Evolutionary conservation across 805 yeast genomes (phyloP).

Genomic region (Starmerella lactis-condensi): DNA sequence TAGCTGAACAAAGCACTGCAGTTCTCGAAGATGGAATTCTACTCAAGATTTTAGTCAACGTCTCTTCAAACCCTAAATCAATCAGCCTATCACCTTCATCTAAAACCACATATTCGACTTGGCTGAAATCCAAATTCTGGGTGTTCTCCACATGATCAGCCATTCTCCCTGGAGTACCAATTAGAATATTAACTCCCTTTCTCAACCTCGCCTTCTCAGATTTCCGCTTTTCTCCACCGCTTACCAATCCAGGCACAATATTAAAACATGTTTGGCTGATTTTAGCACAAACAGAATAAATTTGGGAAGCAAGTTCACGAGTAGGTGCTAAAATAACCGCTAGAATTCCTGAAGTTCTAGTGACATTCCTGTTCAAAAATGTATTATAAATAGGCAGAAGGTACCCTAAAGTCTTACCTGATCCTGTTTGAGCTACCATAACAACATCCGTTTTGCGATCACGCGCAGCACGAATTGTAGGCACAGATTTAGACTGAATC

Average conservation of each 20-base stretch:
- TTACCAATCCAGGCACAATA: slow-evolving; percentile 86
- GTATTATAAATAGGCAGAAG: slow-evolving; percentile 63
- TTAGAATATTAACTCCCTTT: slow-evolving; percentile 88
- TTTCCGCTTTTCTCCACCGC: slow-evolving; percentile 97
- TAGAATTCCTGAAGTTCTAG: slow-evolving; percentile 46
- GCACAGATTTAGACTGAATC: slow-evolving; percentile 68
- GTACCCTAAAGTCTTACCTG: slow-evolving; percentile 88
- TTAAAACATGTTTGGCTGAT: slow-evolving; percentile 61
- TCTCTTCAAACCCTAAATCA: slow-evolving; percentile 93
- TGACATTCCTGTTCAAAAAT: slow-evolving; percentile 34
- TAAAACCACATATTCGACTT: slow-evolving; percentile 68
- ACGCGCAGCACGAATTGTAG: slow-evolving; percentile 28
- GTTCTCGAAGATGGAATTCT: slow-evolving; percentile 50
- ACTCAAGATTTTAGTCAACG: slow-evolving; percentile 52
- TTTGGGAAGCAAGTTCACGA: slow-evolving; percentile 83
- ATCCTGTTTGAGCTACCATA: slow-evolving; percentile 94
- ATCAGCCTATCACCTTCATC: slow-evolving; percentile 95
- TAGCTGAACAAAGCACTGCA: slow-evolving; percentile 83
- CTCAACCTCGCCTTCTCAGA: slow-evolving; percentile 89
- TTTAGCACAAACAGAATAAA: slow-evolving; percentile 59
- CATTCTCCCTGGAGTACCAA: slow-evolving; percentile 92
- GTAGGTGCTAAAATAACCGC: slow-evolving; percentile 86
- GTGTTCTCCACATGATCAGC: slow-evolving; percentile 92
- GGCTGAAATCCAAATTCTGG: slow-evolving; percentile 45
- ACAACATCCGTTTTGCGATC: slow-evolving; percentile 44